phyloP scores from a whole-genome alignment of 805 yeast species.

The Tetrapisispora phaffii region DNA sequence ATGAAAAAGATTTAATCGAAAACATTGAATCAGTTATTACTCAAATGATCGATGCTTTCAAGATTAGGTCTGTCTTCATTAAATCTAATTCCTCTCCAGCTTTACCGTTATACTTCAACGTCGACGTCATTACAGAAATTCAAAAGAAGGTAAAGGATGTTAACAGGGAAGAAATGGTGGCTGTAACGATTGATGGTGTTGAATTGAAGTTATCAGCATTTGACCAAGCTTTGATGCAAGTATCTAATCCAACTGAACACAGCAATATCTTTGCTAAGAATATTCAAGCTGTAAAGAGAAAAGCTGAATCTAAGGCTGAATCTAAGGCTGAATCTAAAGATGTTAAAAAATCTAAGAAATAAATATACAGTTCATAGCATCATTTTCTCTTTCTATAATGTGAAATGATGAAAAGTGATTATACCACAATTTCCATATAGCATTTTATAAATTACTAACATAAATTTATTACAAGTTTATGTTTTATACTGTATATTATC shows the following conservation, averaged over 20 bases:
- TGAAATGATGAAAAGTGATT: neutral
- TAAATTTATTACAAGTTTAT: neutral
- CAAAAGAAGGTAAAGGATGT: conserved; percentile 24
- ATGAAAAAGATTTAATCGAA: conserved; percentile 42
- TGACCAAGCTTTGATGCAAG: conserved; percentile 75
- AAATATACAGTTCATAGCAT: neutral
- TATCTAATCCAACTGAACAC: conserved; percentile 64
- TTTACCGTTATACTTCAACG: conserved; percentile 69
- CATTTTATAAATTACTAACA: conserved; percentile 2
- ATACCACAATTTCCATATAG: neutral
- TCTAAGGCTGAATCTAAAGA: conserved; percentile 1
- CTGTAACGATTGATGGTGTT: conserved; percentile 29
- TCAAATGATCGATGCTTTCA: conserved; percentile 34
- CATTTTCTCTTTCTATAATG: neutral
- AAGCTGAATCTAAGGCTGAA: neutral
- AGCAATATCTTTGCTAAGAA: conserved; percentile 51
- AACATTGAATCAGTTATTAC: conserved; percentile 50
- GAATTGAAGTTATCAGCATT: conserved; percentile 45
- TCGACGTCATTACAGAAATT: conserved; percentile 34
- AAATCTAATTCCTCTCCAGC: conserved; percentile 71
- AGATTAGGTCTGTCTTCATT: conserved; percentile 49
- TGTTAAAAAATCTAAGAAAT: conserved; percentile 19
- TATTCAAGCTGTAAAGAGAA: conserved; percentile 34
- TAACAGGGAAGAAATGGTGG: conserved; percentile 13
- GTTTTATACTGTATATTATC: conserved; percentile 1